These are phyloP conservation scores for Candolleomyces aberdarensis DNA, from an alignment of 768 basidiomycete species.

Conservation along the genomic window DNA sequence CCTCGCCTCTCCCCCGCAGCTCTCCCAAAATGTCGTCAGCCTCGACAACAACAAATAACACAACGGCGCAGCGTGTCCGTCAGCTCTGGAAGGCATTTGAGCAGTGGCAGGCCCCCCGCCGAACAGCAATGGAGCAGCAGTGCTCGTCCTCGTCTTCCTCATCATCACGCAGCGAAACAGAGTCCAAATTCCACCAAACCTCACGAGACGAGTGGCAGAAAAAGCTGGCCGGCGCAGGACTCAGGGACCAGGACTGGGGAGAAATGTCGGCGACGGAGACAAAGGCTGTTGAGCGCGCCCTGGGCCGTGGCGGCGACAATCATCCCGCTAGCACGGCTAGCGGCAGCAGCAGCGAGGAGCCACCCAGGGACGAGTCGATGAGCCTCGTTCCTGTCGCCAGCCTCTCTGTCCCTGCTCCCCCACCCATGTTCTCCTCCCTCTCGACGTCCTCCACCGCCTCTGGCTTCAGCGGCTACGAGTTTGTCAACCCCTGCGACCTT, in stretches of 20 bases:
- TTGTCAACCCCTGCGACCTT: slow-evolving; percentile 42
- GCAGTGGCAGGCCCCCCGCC: slow-evolving; percentile 6
- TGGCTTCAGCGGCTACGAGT: slow-evolving; percentile 38
- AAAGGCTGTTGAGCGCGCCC: slow-evolving; percentile 27
- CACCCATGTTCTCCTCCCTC: slow-evolving; percentile 21
- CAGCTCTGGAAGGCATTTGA: slow-evolving; percentile 19
- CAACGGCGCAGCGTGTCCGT: slow-evolving; percentile 9
- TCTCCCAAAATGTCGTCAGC: too few relatives aligned
- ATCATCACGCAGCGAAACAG: slow-evolving; percentile 12
- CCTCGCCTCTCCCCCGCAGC: too few relatives aligned
- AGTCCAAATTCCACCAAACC: slow-evolving; percentile 28
- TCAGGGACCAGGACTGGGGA: slow-evolving; percentile 43
- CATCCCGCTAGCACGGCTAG: too few relatives aligned
- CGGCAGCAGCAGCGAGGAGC: slow-evolving; percentile 24
- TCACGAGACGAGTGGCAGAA: slow-evolving; percentile 41
- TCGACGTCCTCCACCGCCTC: slow-evolving; percentile 30
- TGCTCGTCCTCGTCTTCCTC: not conserved
- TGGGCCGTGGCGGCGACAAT: slow-evolving; percentile 37
- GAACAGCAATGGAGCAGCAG: slow-evolving; percentile 13
- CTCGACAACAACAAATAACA: too few relatives aligned
- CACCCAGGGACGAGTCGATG: slow-evolving; percentile 6
- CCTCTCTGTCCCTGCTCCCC: slow-evolving; percentile 12
- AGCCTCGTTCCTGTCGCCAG: slow-evolving; percentile 13
- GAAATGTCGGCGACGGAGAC: slow-evolving; percentile 38
- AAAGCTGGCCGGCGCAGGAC: slow-evolving; percentile 27